phyloP scores from a whole-genome alignment of 108 stramenopile genomes.

The Nannochloropsis granulata region DNA sequence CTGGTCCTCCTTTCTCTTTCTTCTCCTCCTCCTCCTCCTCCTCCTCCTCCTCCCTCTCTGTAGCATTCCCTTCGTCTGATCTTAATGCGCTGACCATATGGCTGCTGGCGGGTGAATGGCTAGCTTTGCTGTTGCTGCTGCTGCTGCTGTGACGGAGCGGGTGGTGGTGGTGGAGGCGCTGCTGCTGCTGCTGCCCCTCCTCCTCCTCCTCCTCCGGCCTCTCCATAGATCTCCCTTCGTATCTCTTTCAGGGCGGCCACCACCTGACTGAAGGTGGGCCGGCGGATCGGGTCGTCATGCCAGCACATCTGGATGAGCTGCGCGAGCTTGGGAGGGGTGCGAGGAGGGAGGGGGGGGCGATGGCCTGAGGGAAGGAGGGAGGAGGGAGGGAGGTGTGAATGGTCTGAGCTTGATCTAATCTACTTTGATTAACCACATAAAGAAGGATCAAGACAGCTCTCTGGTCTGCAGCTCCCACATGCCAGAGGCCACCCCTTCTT shows the following conservation, averaged over 20 bases:
- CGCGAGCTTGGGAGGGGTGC: conserved; percentile 5
- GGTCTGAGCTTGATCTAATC: neutral
- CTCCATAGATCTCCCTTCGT: neutral
- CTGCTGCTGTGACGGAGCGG: neutral
- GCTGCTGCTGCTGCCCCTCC: neutral
- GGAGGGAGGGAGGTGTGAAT: neutral
- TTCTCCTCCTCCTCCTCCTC: neutral
- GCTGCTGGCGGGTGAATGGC: too few relatives aligned
- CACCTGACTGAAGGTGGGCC: conserved; percentile 21
- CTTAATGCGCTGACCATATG: neutral
- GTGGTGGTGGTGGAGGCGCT: neutral
- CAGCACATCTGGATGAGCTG: conserved; percentile 14
- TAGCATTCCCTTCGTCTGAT: neutral
- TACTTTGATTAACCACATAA: neutral
- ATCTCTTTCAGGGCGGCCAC: neutral
- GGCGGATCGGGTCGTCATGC: conserved; percentile 9
- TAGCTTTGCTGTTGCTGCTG: neutral
- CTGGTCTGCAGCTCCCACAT: too few relatives aligned
- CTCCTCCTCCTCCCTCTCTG: neutral
- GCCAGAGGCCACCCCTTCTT: neutral
- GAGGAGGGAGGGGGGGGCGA: conserved; percentile 11
- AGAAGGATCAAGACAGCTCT: neutral
- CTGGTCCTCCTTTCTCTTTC: too few relatives aligned
- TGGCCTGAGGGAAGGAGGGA: neutral
- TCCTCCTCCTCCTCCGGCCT: neutral